Base-by-base conservation (phyloP, 2,329 filamentous ascomycete species). In the Colletotrichum agaves region DNA sequence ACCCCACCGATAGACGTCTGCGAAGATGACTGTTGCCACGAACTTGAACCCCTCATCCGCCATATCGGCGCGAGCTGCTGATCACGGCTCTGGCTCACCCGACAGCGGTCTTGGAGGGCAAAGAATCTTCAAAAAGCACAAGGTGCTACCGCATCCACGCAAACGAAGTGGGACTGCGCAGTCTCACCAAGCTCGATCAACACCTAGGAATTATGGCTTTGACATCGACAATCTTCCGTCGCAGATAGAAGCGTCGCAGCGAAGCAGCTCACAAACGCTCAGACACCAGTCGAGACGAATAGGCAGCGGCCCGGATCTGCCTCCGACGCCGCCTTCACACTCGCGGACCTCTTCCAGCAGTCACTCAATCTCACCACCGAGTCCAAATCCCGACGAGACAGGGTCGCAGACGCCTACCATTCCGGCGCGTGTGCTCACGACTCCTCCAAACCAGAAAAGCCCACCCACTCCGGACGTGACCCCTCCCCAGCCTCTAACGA, bases 391-490 rank as follows among this genome's bases (percentile, higher is more conserved):
- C 47, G 75, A 77, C 43, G 79, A 79, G 60, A 75, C 66, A 75
- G 78, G 37, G 73, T 78, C 63, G 78, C 76, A 62, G 82, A 79
- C 71, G 74, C 77, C 56, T 76, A 81, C 60, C 77, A 78, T 78
- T 47, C 76, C 78, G 60, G 74, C 75, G 55, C 68, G 61, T 43
- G 63, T 82, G 10, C 85, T 85, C n/a, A 81, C 82, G 61, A 92
- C 90, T 5, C 89, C 90, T 56, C 85, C 88, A 31, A 87, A 88
- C 71, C 87, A 90, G 71, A 85, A 85, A 73, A 92, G 88, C 72
- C 90, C 90, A 15, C 91, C 90, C 35, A 94, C 91, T 3, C 92
- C 91, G 37, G 91, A 93, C 78, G 86, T 91, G 50, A 94, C 91
- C 15, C 92, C 91, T 59, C 91, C 91, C 39, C 85, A 88, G 67